A percentile compares a stretch with the other conserved stretches of the same genome.
Conservation (phyloP, 2,329 filamentous ascomycete genomes). For the Pestalotiopsis sp. region DNA sequence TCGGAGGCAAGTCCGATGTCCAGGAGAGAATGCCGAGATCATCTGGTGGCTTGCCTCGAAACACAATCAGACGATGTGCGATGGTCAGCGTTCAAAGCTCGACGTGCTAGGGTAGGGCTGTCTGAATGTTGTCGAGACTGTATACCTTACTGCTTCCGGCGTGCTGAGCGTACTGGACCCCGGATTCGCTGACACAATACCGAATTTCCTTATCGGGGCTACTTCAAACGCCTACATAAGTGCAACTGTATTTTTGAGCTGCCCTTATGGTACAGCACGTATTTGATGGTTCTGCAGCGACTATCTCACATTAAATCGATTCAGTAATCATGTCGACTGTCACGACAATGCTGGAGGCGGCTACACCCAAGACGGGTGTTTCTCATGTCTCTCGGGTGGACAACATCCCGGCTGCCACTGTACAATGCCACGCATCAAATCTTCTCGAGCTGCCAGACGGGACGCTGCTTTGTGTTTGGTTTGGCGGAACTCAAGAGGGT, state of each 20-base stretch:
- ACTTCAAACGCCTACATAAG: background rate
- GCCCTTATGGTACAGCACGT: background rate
- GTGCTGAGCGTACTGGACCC: background rate
- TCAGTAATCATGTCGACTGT: background rate
- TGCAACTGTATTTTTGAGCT: background rate
- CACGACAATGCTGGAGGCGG: background rate
- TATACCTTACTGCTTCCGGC: background rate
- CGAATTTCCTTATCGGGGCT: background rate
- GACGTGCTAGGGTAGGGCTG: background rate
- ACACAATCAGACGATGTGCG: background rate
- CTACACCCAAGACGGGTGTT: background rate
- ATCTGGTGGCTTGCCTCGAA: background rate
- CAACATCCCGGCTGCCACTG: constrained; percentile 39
- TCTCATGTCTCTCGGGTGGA: constrained; percentile 12
- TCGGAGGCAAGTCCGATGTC: constrained; percentile 10
- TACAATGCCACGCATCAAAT: constrained; percentile 48
- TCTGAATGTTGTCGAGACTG: background rate
- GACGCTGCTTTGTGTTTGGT: constrained; percentile 46
- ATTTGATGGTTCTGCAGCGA: too few species aligned
- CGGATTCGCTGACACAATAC: background rate
- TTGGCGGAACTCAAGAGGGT: constrained; percentile 48
- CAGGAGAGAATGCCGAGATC: constrained; percentile 1
- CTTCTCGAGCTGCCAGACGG: constrained; percentile 41
- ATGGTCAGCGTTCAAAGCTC: background rate
- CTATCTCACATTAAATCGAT: background rate